Evolutionary conservation across 1,284 basidiomycete species (phyloP).

Genomic region (Trichosporon inkin): DNA sequence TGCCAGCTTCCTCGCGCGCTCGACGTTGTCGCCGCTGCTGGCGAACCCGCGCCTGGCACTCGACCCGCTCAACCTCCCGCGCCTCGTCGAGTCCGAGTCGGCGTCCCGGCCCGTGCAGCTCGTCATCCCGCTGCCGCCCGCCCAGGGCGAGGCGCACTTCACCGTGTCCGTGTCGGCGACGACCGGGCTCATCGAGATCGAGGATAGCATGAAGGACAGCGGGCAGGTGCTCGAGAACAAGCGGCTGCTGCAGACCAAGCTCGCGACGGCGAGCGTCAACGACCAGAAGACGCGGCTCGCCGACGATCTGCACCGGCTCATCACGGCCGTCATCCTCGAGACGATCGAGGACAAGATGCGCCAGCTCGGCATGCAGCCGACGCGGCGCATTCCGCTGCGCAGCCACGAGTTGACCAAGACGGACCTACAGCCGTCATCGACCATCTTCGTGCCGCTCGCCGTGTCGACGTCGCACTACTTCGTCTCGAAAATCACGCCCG

Average conservation of each 20-base stretch:
- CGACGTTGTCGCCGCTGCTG: slow-evolving; percentile 27
- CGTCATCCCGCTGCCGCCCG: slow-evolving; percentile 36
- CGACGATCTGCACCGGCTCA: slow-evolving; percentile 38
- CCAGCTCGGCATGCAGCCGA: slow-evolving; percentile 37
- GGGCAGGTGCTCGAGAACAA: slow-evolving; percentile 22
- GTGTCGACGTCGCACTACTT: slow-evolving; percentile 39
- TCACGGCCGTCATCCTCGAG: slow-evolving; percentile 41
- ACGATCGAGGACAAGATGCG: slow-evolving; percentile 41
- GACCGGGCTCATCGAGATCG: slow-evolving; percentile 42
- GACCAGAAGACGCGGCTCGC: slow-evolving; percentile 32
- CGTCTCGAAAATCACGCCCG: slow-evolving; percentile 31
- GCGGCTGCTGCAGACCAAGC: slow-evolving; percentile 25
- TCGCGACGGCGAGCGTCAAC: slow-evolving; percentile 34
- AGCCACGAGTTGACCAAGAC: slow-evolving; percentile 41
- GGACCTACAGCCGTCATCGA: slow-evolving; percentile 37
- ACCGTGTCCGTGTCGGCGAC: slow-evolving; percentile 33
- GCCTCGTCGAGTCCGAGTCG: slow-evolving; percentile 25
- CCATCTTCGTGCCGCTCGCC: slow-evolving; percentile 41
- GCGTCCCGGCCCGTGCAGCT: slow-evolving; percentile 30
- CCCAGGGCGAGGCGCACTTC: slow-evolving; percentile 22
- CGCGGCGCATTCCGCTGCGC: slow-evolving; percentile 35
- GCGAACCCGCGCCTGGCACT: slow-evolving; percentile 29
- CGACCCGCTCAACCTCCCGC: slow-evolving; percentile 34
- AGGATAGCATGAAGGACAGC: slow-evolving; percentile 34
- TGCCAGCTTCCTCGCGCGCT: slow-evolving; percentile 34